These are phyloP conservation scores for Albophoma yamanashiensis DNA, from an alignment of 2,329 filamentous ascomycete genomes.

Conservation along the genomic window DNA sequence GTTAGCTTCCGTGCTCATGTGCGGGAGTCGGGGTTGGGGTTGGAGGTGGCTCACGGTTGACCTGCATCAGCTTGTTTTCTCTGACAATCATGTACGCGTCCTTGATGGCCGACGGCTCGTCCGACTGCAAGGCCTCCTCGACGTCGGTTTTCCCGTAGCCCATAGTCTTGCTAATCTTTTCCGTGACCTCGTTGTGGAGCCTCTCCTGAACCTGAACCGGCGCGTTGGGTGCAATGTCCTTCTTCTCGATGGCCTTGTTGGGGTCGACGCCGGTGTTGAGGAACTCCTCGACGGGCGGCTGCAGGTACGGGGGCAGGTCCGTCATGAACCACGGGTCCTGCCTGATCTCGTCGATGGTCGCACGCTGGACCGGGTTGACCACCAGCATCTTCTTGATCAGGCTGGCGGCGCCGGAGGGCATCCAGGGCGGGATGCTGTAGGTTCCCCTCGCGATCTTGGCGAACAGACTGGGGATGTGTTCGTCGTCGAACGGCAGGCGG, in stretches of 20 bases:
- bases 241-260: constrained; percentile 79
- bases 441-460: constrained; percentile 94
- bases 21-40: background rate
- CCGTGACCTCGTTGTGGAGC: constrained; percentile 83
- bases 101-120: constrained; percentile 96
- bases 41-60: constrained; percentile 59
- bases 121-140: constrained; percentile 80
- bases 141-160: constrained; percentile 93
- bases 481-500: constrained; percentile 89
- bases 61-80: constrained; percentile 95
- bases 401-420: constrained; percentile 69
- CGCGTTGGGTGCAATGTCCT: constrained; percentile 69
- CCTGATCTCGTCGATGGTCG: constrained; percentile 88
- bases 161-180: constrained; percentile 96
- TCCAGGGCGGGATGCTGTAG: constrained; percentile 86
- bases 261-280: constrained; percentile 89
- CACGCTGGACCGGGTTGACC: constrained; percentile 87
- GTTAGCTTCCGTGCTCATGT: constrained; percentile 7
- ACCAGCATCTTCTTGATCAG: constrained; percentile 91
- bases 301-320: constrained; percentile 76
- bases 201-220: constrained; percentile 74
- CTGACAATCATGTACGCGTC: constrained; percentile 97
- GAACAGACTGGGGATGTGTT: constrained; percentile 94
- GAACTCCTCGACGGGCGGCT: constrained; percentile 83
- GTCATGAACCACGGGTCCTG: constrained; percentile 89